These are phyloP conservation scores for Candida arabinofermentans DNA, from an alignment of 805 yeast genomes.

Conservation along the genomic window DNA sequence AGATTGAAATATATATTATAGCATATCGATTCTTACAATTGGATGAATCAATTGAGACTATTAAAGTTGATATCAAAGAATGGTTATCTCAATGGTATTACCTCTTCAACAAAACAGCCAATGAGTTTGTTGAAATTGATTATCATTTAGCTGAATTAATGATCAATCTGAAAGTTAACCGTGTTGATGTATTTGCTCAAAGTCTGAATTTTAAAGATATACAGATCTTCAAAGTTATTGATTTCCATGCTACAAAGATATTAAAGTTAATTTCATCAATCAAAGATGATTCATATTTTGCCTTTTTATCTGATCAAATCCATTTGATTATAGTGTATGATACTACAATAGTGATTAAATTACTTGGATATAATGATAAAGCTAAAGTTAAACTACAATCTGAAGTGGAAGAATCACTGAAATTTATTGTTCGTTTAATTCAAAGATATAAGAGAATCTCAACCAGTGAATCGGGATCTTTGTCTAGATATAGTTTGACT, in stretches of 20 bases:
- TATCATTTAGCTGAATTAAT: constrained; percentile 58
- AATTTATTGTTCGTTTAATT: constrained; percentile 9
- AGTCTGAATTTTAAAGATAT: constrained; percentile 5
- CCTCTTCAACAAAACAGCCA: constrained; percentile 62
- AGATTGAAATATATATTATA: constrained; percentile 56
- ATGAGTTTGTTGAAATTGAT: constrained; percentile 71
- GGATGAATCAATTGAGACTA: constrained; percentile 10
- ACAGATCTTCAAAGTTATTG: constrained; percentile 28
- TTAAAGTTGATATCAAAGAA: constrained; percentile 38
- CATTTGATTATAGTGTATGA: constrained; percentile 49
- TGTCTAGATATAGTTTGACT: constrained; percentile 5
- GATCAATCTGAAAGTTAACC: constrained; percentile 29
- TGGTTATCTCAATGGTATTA: constrained; percentile 74
- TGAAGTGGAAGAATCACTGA: constrained; percentile 4
- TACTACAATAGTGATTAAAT: constrained; percentile 35
- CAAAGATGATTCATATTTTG: constrained; percentile 51
- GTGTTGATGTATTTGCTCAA: constrained; percentile 4
- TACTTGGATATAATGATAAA: constrained; percentile 9
- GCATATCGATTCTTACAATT: constrained; percentile 55
- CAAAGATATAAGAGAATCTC: constrained; percentile 14
- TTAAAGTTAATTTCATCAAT: constrained; percentile 37
- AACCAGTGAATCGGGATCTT: constrained; percentile 9
- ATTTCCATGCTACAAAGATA: constrained; percentile 37
- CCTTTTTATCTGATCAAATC: constrained; percentile 67
- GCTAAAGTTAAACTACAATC: constrained; percentile 3